Base-by-base conservation (phyloP, 305 asterid species). In the Fraxinus ornus region DNA sequence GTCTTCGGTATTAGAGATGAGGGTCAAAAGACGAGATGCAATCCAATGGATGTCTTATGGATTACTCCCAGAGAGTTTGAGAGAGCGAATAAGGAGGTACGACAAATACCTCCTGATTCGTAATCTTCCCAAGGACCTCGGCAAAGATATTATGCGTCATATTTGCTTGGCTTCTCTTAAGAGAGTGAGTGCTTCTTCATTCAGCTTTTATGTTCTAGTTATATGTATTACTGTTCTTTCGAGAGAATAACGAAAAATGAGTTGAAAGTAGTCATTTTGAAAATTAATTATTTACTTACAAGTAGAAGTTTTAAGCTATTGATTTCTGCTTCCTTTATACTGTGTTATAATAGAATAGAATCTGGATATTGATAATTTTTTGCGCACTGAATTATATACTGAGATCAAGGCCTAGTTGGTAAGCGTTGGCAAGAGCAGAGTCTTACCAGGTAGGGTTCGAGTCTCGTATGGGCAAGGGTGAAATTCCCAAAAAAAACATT, bases 31-130 rank as follows among this genome's bases (percentile, higher is more conserved):
- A 83, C 87, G 85, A 73, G 91, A 89, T 82, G 90, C 90, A 10
- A 90, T 85, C 32, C 87, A 89, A 78, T 87, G 89, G 89, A 89
- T 87, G 90, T 71, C 88, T 44, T 86, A 87, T 60, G 87, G 89
- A 49, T 79, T 85, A 74, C 91, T 89, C 78, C 90, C 89, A 8
- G 83, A 84, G 39, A 78, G 39, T 76, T 62, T 89, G 28, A 79
- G 85, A 55, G 83, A 82, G 86, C 86, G 87, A 75, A 84, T 87
- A 66, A 89, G 87, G 83, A 82, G 90, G 44, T 84, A 85, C 36
- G 85, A 89, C 60, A 90, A 89, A 73, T 89, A 89, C 32, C 81
- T 64, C 79, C 71, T 87, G 82, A 84, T 87, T 39, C 85, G 52
- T 35, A 84, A 84, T 83, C 91, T 89, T 26, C 90, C 90, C 41